Evolutionary conservation across 345 rosid species (phyloP).

Genomic region (Salix dunnii): DNA sequence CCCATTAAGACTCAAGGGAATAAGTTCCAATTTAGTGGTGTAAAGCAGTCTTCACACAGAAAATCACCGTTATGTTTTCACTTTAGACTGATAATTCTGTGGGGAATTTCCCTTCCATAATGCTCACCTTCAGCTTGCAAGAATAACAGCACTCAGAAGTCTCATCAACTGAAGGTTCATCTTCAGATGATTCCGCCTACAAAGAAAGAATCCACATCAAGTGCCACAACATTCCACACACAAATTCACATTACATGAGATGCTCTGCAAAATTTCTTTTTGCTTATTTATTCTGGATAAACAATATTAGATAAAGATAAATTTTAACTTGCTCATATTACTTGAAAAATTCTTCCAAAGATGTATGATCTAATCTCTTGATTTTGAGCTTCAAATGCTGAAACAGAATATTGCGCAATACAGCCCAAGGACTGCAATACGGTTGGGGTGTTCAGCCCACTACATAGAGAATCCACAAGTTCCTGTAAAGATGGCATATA

Average conservation of each 20-base stretch:
- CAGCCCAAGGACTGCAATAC: conserved; percentile 87
- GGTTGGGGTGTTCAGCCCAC: conserved; percentile 63
- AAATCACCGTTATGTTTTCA: not conserved
- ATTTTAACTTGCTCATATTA: conserved; percentile 34
- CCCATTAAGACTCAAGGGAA: not conserved
- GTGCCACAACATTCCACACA: conserved; percentile 9
- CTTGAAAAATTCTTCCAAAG: conserved; percentile 48
- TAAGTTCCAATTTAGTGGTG: not conserved
- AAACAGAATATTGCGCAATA: conserved; percentile 60
- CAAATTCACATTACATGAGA: conserved; percentile 9
- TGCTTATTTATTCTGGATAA: conserved; percentile 12
- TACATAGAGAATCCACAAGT: conserved; percentile 56
- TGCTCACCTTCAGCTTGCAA: conserved; percentile 68
- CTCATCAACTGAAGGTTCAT: conserved; percentile 33
- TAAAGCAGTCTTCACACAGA: not conserved
- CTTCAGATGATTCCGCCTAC: conserved; percentile 47
- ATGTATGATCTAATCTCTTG: conserved; percentile 51
- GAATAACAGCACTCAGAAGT: conserved; percentile 41
- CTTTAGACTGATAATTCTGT: not conserved
- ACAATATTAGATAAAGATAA: conserved; percentile 18
- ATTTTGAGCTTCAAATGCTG: conserved; percentile 50
- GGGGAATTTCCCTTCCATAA: conserved; percentile 11
- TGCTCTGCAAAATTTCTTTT: conserved; percentile 7
- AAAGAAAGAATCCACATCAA: conserved; percentile 18
- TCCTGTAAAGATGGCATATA: conserved; percentile 39